phyloP scores from a whole-genome alignment of 495 filamentous ascomycete species.

The Lentithecium fluviatile region DNA sequence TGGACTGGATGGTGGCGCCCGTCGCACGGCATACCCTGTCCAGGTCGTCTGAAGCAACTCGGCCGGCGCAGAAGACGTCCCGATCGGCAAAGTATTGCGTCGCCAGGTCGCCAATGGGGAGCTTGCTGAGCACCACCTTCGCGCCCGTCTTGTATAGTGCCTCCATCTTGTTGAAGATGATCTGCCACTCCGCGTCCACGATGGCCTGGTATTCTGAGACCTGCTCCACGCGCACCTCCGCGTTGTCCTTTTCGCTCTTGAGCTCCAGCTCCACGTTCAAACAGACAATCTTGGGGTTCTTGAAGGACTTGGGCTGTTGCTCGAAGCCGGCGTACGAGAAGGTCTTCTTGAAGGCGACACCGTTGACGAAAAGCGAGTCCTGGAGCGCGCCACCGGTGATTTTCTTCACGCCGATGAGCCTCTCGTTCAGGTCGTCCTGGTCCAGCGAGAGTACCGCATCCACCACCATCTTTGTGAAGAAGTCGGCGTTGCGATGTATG shows the following conservation, averaged over 20 bases:
- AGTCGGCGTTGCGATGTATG: slow-evolving; percentile 93
- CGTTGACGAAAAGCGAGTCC: slow-evolving; percentile 95
- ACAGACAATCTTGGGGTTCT: slow-evolving; percentile 89
- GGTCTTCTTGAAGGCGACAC: slow-evolving; percentile 99
- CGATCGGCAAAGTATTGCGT: slow-evolving; percentile 96
- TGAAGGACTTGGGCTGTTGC: slow-evolving; percentile 95
- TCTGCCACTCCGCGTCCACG: slow-evolving; percentile 98
- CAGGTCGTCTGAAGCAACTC: slow-evolving; percentile 89
- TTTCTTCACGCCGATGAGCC: slow-evolving; percentile 96
- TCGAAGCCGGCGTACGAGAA: slow-evolving; percentile 99
- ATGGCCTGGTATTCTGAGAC: slow-evolving; percentile 99
- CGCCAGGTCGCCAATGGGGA: slow-evolving; percentile 95
- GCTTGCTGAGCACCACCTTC: slow-evolving; percentile 93
- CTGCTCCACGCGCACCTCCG: slow-evolving; percentile 95
- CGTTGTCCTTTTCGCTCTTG: slow-evolving; percentile 98
- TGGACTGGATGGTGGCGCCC: slow-evolving; percentile 87
- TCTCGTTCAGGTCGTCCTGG: slow-evolving; percentile 96
- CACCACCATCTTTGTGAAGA: slow-evolving; percentile 99
- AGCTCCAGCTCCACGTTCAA: slow-evolving; percentile 96
- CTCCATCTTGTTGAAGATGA: slow-evolving; percentile 98
- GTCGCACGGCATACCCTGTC: slow-evolving; percentile 95
- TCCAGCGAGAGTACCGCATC: slow-evolving; percentile 96
- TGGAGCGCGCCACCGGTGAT: slow-evolving; percentile 94
- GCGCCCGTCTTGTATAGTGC: slow-evolving; percentile 88
- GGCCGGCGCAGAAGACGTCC: slow-evolving; percentile 97